Evolutionary conservation across 352 stramenopile genomes (phyloP), one percentile per base, ranked within the genome.

Genomic region (Pythium sukuiense): DNA sequence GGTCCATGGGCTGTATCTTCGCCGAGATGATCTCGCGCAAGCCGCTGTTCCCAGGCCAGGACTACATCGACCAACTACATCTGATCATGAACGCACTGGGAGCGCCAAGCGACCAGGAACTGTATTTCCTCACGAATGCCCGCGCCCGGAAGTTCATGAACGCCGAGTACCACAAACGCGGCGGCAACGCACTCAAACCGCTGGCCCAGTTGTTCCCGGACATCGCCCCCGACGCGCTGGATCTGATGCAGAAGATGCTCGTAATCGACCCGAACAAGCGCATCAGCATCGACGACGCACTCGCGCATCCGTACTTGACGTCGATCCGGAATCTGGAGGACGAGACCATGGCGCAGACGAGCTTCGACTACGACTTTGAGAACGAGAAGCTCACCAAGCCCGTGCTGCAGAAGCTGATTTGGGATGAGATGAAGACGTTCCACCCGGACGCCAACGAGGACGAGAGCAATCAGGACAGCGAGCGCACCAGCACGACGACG

Each of bases 1-100:
- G 95, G 95, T 97, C 87, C 61, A 97, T 99, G 60, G 98, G 97
- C 24, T 99, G 98, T 71, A 99, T 99, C 63, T 99, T 99, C 67
- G 98, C 95, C 6, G 98, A 99, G 71, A 96, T 99, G 70, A 92
- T 99, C 63, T 88, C 85, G 7, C 85, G 97, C 50, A 99, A 99
- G 65, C 97, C 97, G 63, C 89, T 99, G 24, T 99, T 99, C 70
- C 96, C 97, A 3, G 98, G 98, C 8, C 83, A 93, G 62, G 89
- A 97, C 68, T 97, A 97, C 76, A 96, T 97, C 55, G 81, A 99
- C 72, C 83, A 99, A 85, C 77, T 99, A 9, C 98, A 98, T 64
- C 74, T 99, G 61, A 99, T 99, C 65, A 98, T 94, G 75, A 93
- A 98, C 53, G 97, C 97, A 56, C 75, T 99, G 11, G 98, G 98